A percentile compares a stretch with the other conserved stretches of the same genome.
Conservation (phyloP, 352 stramenopile species). For the Pythium rhizo-oryzae region DNA sequence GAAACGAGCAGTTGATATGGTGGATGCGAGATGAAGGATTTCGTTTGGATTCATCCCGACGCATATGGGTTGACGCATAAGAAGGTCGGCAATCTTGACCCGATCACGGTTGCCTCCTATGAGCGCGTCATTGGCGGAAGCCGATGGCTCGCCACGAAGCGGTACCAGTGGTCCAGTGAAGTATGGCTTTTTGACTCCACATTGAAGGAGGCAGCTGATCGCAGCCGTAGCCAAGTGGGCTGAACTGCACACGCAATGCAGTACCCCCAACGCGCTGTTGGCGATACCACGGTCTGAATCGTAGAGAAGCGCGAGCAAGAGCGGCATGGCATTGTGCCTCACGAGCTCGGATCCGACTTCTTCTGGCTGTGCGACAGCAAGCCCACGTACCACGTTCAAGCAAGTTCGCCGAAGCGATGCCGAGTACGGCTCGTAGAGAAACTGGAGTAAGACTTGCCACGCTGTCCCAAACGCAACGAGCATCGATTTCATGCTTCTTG, state of each 20-base stretch:
- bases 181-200: not conserved
- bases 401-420: not conserved
- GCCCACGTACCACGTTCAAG: not conserved
- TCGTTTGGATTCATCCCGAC: not conserved
- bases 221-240: not conserved
- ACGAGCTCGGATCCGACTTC: not conserved
- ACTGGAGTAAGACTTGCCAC: conserved; percentile 3
- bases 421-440: not conserved
- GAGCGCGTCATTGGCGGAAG: too few species aligned
- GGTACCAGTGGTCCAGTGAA: conserved; percentile 2
- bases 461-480: not conserved
- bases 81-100: conserved; percentile 5
- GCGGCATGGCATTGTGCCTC: not conserved
- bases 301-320: conserved; percentile 4
- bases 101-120: conserved; percentile 9
- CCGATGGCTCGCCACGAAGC: not conserved
- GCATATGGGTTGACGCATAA: conserved; percentile 15
- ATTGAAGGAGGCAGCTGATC: not conserved
- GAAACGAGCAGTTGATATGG: not conserved
- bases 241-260: conserved; percentile 3
- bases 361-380: not conserved
- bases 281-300: conserved; percentile 1
- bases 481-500: not conserved
- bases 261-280: not conserved
- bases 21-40: conserved; percentile 4